Evolutionary conservation across 352 stramenopile genomes (phyloP).

Genomic region (Phytophthora litchii): DNA sequence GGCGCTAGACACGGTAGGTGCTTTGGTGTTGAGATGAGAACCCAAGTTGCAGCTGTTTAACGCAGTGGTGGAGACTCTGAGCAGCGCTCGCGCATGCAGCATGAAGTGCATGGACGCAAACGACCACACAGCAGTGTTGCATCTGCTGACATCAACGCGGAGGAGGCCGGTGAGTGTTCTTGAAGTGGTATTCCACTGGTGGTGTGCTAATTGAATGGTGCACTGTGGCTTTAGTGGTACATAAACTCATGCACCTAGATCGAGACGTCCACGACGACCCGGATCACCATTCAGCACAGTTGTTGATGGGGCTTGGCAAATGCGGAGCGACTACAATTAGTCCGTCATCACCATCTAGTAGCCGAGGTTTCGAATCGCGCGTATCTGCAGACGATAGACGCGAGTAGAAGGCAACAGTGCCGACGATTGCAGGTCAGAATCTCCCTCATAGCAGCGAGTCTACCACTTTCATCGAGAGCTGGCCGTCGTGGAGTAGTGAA

Average conservation of each 20-base stretch:
- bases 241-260: constrained; percentile 38
- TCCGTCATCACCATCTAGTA: constrained; percentile 16
- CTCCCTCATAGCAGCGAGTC: constrained; percentile 5
- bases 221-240: constrained; percentile 22
- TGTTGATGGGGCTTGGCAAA: constrained; percentile 63
- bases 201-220: constrained; percentile 11
- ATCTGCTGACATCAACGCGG: constrained; percentile 17
- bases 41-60: constrained; percentile 20
- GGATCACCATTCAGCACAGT: constrained; percentile 58
- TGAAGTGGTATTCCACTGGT: neutral
- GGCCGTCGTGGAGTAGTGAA: neutral
- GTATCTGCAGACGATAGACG: constrained; percentile 21
- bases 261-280: constrained; percentile 20
- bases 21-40: neutral
- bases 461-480: neutral
- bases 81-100: constrained; percentile 21
- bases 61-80: constrained; percentile 32
- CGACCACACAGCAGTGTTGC: constrained; percentile 34
- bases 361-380: constrained; percentile 10
- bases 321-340: constrained; percentile 19
- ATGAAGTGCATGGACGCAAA: constrained; percentile 20
- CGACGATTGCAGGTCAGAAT: neutral
- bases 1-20: constrained; percentile 25
- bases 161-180: constrained; percentile 27
- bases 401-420: constrained; percentile 13